Percentiles rank a stretch among this genome's conserved stretches.
Conservation (phyloP, 371 early-diverging fungal genomes). For the Haplosporangium sp. region DNA sequence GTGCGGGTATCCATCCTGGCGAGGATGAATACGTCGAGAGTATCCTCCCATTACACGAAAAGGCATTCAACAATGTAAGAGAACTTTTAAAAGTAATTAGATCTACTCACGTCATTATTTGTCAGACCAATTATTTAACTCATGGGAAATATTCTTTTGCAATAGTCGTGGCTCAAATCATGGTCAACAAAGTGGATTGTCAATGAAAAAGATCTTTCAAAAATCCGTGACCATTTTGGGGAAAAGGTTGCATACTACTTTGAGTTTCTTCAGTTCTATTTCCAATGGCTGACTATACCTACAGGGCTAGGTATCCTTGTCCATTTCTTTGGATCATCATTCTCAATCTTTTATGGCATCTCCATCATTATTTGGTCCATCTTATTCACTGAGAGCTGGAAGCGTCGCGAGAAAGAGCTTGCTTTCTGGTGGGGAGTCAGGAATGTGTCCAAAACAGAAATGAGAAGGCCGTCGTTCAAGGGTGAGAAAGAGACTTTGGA, state of each 20-base stretch:
- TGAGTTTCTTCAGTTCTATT: constrained; percentile 90
- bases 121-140: not conserved
- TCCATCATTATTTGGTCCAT: constrained; percentile 79
- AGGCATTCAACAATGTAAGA: constrained; percentile 75
- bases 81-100: not conserved
- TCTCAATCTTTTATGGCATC: constrained; percentile 75
- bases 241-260: constrained; percentile 90
- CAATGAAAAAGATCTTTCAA: constrained; percentile 70
- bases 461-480: constrained; percentile 74
- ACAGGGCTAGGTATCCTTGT: constrained; percentile 73
- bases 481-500: constrained; percentile 71
- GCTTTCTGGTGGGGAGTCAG: constrained; percentile 84
- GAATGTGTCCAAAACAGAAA: constrained; percentile 72
- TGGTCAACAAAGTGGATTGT: constrained; percentile 87
- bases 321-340: constrained; percentile 64
- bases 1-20: constrained; percentile 74
- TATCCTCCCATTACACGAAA: constrained; percentile 84
- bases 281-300: constrained; percentile 77
- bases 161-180: constrained; percentile 76
- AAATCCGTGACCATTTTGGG: constrained; percentile 85
- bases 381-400: constrained; percentile 84
- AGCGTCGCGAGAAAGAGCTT: constrained; percentile 76
- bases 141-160: not conserved
- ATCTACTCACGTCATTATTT: not conserved
- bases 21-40: constrained; percentile 72